A percentile compares a stretch with the other conserved stretches of the same genome.
Conservation (phyloP, 352 stramenopile species). For the Globisporangium carolinianum region DNA sequence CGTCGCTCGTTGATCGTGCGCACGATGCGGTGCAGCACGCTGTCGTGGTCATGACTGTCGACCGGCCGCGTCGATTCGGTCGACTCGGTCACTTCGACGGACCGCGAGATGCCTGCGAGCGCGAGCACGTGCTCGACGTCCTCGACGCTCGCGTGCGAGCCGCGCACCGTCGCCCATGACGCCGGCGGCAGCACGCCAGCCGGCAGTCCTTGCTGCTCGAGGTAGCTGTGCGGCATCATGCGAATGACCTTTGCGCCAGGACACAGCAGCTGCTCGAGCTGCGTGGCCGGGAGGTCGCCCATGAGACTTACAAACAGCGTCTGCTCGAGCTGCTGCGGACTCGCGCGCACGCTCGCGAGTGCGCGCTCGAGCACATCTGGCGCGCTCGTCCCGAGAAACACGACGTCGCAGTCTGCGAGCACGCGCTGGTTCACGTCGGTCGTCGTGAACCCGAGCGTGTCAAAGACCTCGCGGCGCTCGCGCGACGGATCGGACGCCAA, state of each 20-base stretch:
- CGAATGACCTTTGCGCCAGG: slow-evolving; percentile 65
- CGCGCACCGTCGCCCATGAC: slow-evolving; percentile 51
- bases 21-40: slow-evolving; percentile 25
- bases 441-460: slow-evolving; percentile 57
- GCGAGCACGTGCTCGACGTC: slow-evolving; percentile 52
- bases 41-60: neutral
- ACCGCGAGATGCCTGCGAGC: slow-evolving; percentile 45
- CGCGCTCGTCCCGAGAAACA: slow-evolving; percentile 56
- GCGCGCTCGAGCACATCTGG: slow-evolving; percentile 31
- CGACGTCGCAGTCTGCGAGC: slow-evolving; percentile 59
- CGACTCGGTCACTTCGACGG: slow-evolving; percentile 31
- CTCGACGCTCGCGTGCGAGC: slow-evolving; percentile 37
- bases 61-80: neutral
- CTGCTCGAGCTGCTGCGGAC: slow-evolving; percentile 18
- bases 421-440: slow-evolving; percentile 47
- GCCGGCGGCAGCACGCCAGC: slow-evolving; percentile 37
- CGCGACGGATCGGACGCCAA: slow-evolving; percentile 53
- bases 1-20: slow-evolving; percentile 26
- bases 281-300: slow-evolving; percentile 44
- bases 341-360: slow-evolving; percentile 12
- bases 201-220: slow-evolving; percentile 46
- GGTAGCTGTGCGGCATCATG: slow-evolving; percentile 60
- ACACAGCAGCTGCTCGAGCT: slow-evolving; percentile 50
- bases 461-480: slow-evolving; percentile 52
- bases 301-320: slow-evolving; percentile 70